Base-by-base conservation (phyloP, 805 yeast species). In the Starmerella davenportii region DNA sequence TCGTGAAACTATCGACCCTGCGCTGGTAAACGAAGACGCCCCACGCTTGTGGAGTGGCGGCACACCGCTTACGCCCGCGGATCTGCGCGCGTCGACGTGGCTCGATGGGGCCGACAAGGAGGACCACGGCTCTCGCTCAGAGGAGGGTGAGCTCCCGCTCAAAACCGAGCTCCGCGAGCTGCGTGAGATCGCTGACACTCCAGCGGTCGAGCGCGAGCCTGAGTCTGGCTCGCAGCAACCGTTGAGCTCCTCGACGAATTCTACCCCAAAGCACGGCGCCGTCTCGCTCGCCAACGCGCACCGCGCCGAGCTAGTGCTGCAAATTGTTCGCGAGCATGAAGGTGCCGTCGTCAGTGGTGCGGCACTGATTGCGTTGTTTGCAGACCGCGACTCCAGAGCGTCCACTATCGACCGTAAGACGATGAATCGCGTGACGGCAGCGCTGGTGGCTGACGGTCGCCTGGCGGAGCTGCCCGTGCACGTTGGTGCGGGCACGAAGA, bases 331-430 rank as follows among this genome's bases (percentile, higher is more conserved):
- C 4, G 62, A 65, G 21, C 48, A 59, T 21, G 62, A 62, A 14
- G 77, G 76, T 14, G 66, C 69, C 2, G 46, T 63, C 4, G 60
- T 61, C 21, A 58, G 68, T 1, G 66, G 69, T n/a, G 51, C 47
- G 14, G 56, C 52, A 8, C 57, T 74, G 27, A 51, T 60, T 29
- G 60, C 57, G 8, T 53, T 50, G 4, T 46, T 74, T 1, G 62
- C 70, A n/a, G 61, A 58, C 3, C 35, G 42, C 2, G 43, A 36
- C 8, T 19, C 34, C 1, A 37, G 45, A 44, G 65, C 65, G 0
- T 60, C 68, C 13, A 54, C 54, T 1, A 60, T 73, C 15, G 85
- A 77, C 46, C 64, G 69, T 25, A 66, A 64, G 38, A 77, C 85
- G 0, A 49, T 70, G 11, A 49, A 52, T 5, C 62, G 66, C 4